Conservation (phyloP, 1,284 basidiomycete genomes). For the Ganoderma meredithae region DNA sequence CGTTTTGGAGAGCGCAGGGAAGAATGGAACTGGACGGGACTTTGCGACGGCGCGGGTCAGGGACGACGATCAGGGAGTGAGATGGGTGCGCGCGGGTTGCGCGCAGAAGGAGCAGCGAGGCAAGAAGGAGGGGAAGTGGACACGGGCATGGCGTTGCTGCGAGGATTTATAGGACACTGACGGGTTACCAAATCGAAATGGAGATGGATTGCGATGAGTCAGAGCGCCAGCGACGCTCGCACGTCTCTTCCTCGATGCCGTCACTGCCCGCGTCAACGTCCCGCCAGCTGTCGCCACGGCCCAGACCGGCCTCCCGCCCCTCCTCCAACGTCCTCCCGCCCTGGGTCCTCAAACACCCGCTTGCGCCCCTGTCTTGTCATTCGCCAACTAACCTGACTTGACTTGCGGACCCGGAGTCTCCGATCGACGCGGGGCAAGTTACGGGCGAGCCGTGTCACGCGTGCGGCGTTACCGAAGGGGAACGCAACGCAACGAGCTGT, state of each 20-base stretch:
- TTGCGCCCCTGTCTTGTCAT: slow-evolving; percentile 1
- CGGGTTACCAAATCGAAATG: slow-evolving; percentile 24
- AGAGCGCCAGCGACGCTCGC: slow-evolving; percentile 20
- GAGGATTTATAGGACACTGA: slow-evolving; percentile 18
- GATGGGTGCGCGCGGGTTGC: background rate
- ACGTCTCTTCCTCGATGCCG: slow-evolving; percentile 22
- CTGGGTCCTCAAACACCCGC: background rate
- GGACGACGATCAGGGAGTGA: slow-evolving; percentile 5
- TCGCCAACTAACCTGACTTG: background rate
- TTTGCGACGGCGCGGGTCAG: slow-evolving; percentile 6
- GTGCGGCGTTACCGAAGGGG: background rate
- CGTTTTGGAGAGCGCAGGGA: background rate
- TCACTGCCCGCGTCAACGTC: slow-evolving; percentile 26
- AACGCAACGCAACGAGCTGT: slow-evolving; percentile 5
- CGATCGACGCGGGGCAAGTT: background rate
- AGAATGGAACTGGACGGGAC: background rate
- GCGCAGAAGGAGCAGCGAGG: slow-evolving; percentile 10
- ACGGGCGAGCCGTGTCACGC: slow-evolving; percentile 7
- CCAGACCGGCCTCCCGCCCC: slow-evolving; percentile 14
- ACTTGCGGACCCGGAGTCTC: background rate
- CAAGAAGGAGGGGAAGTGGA: slow-evolving; percentile 11
- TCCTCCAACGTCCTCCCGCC: background rate
- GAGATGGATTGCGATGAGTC: slow-evolving; percentile 28
- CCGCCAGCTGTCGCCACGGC: slow-evolving; percentile 20
- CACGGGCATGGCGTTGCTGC: slow-evolving; percentile 7